These are phyloP conservation scores for Trichomonascaceae sp. DNA, from an alignment of 1,139 yeast species.

Conservation along the genomic window DNA sequence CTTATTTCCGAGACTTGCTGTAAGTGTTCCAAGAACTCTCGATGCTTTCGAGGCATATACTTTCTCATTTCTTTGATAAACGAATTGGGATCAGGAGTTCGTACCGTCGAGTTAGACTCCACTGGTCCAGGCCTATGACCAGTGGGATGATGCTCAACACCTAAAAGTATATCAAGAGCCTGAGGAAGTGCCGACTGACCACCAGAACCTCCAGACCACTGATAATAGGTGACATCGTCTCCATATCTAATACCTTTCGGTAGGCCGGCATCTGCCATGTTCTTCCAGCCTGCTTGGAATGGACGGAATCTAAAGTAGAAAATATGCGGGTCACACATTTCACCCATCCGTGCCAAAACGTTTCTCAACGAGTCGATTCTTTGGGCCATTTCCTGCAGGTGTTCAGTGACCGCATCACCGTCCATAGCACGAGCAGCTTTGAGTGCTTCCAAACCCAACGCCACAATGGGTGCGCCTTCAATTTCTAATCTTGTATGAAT, in stretches of 20 bases:
- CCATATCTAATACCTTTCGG: conserved; percentile 78
- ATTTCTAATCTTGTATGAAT: conserved; percentile 84
- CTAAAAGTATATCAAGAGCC: conserved; percentile 69
- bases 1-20: conserved; percentile 53
- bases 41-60: conserved; percentile 86
- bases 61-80: conserved; percentile 78
- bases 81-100: conserved; percentile 39
- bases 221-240: conserved; percentile 48
- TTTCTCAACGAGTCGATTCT: conserved; percentile 70
- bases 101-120: conserved; percentile 10
- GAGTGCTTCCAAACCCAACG: conserved; percentile 57
- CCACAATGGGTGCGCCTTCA: conserved; percentile 64
- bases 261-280: conserved; percentile 83
- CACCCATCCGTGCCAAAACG: conserved; percentile 76
- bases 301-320: conserved; percentile 86
- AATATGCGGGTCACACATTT: conserved; percentile 90
- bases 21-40: conserved; percentile 60
- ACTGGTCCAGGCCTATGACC: conserved; percentile 38
- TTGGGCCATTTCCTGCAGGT: conserved; percentile 65
- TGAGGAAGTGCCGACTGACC: conserved; percentile 91
- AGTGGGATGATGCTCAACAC: conserved; percentile 71
- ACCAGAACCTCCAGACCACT: conserved; percentile 85
- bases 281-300: conserved; percentile 89
- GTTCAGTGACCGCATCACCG: conserved; percentile 35
- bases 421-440: conserved; percentile 45